Conservation (phyloP, 2,329 filamentous ascomycete genomes). For the Colletotrichum sidae region DNA sequence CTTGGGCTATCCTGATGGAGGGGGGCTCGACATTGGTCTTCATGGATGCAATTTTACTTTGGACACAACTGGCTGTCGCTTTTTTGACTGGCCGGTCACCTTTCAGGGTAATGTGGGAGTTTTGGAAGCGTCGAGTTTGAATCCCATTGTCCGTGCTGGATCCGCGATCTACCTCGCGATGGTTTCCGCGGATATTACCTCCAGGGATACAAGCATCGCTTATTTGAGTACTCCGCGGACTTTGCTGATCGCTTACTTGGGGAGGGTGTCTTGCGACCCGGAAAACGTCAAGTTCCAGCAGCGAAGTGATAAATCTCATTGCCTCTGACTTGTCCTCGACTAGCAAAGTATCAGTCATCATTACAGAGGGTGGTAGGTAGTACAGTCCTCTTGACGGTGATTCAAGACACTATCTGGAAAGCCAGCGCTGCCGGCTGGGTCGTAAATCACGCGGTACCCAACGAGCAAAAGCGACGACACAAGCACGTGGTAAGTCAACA, state of each 20-base stretch:
- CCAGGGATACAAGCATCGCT: background rate
- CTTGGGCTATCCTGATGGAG: slow-evolving; percentile 21
- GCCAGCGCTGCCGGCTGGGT: too few relatives aligned
- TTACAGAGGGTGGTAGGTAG: background rate
- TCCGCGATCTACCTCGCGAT: slow-evolving; percentile 10
- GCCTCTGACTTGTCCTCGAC: slow-evolving; percentile 9
- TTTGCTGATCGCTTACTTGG: slow-evolving; percentile 7
- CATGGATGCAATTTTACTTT: too few relatives aligned
- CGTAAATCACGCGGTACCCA: too few relatives aligned
- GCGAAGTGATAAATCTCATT: slow-evolving; percentile 9
- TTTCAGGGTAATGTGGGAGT: background rate
- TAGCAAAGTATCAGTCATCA: background rate
- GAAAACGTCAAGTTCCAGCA: slow-evolving; percentile 13
- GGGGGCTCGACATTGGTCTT: background rate
- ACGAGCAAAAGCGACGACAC: too few relatives aligned
- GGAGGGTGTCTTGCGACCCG: slow-evolving; percentile 9
- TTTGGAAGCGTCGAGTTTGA: background rate
- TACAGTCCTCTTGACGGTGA: too few relatives aligned
- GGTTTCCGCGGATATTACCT: background rate
- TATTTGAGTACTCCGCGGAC: slow-evolving; percentile 1
- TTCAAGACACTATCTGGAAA: too few relatives aligned
- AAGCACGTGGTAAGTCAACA: too few relatives aligned
- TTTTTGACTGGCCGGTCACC: slow-evolving; percentile 22
- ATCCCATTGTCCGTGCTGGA: slow-evolving; percentile 6
- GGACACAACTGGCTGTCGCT: slow-evolving; percentile 10